phyloP scores from a whole-genome alignment of 1,284 basidiomycete genomes.

The Schizophyllum amplum region DNA sequence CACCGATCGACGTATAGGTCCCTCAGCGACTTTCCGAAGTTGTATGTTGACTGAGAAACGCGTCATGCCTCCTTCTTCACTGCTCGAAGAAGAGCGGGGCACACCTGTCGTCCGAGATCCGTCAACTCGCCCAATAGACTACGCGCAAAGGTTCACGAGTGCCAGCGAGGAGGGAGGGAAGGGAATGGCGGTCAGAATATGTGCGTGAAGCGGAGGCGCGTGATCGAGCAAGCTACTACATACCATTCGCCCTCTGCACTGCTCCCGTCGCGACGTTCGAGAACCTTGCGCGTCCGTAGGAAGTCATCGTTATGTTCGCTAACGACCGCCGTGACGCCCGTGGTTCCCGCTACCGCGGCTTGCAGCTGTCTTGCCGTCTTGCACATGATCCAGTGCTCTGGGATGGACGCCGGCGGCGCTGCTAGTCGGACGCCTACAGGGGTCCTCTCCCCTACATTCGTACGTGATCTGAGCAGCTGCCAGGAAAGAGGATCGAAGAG shows the following conservation, averaged over 20 bases:
- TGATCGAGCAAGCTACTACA: constrained; percentile 17
- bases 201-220: constrained; percentile 1
- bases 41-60: constrained; percentile 50
- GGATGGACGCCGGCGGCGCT: constrained; percentile 54
- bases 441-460: constrained; percentile 60
- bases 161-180: background rate
- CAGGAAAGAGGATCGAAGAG: background rate
- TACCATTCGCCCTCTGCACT: constrained; percentile 55
- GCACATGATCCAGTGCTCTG: constrained; percentile 66
- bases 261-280: constrained; percentile 52
- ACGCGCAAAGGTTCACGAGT: too few relatives aligned
- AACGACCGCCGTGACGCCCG: constrained; percentile 17
- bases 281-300: constrained; percentile 33
- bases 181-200: background rate
- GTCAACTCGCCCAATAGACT: constrained; percentile 77
- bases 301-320: constrained; percentile 14
- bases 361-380: constrained; percentile 46
- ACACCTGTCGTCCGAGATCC: constrained; percentile 63
- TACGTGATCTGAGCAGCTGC: too few relatives aligned
- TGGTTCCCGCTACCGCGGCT: constrained; percentile 28
- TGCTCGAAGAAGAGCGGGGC: constrained; percentile 7
- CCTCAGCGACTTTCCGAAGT: constrained; percentile 55
- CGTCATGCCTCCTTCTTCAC: background rate
- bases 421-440: constrained; percentile 61
- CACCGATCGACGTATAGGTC: constrained; percentile 67